Evolutionary conservation across 257 asterid genomes (phyloP).

Genomic region (Lithospermum erythrorhizon): DNA sequence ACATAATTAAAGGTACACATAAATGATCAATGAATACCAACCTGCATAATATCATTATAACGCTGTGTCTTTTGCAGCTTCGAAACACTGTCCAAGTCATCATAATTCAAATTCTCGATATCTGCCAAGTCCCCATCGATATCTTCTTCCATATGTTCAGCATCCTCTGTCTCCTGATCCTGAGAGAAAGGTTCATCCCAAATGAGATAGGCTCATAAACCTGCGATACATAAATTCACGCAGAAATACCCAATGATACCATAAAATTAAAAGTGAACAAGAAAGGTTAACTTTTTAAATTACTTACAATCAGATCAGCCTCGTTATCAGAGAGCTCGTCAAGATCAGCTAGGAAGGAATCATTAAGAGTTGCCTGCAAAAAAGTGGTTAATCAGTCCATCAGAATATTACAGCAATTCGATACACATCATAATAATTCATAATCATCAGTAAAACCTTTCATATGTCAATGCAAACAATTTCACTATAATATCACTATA

Average conservation of each 20-base stretch:
- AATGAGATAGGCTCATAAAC: neutral
- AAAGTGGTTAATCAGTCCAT: neutral
- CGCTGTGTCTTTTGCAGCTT: constrained; percentile 78
- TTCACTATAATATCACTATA: too few relatives aligned
- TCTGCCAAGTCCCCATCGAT: constrained; percentile 82
- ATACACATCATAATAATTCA: too few relatives aligned
- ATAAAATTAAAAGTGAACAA: neutral
- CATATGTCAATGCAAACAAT: too few relatives aligned
- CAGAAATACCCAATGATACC: neutral
- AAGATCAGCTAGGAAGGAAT: constrained; percentile 93
- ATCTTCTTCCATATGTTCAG: constrained; percentile 81
- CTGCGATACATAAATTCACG: neutral
- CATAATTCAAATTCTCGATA: constrained; percentile 82
- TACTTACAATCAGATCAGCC: constrained; percentile 63
- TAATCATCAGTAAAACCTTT: too few relatives aligned
- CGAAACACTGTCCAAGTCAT: constrained; percentile 87
- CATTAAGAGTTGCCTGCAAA: constrained; percentile 85
- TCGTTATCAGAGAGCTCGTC: constrained; percentile 90
- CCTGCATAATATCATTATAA: constrained; percentile 68
- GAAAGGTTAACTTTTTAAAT: neutral
- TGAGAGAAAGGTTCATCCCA: constrained; percentile 18
- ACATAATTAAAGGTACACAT: neutral
- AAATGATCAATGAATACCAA: constrained; percentile 20
- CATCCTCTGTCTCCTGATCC: constrained; percentile 54
- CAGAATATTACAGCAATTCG: neutral